These are phyloP conservation scores for Penicillium vulpinum DNA, from an alignment of 2,329 filamentous ascomycete genomes.

Conservation along the genomic window DNA sequence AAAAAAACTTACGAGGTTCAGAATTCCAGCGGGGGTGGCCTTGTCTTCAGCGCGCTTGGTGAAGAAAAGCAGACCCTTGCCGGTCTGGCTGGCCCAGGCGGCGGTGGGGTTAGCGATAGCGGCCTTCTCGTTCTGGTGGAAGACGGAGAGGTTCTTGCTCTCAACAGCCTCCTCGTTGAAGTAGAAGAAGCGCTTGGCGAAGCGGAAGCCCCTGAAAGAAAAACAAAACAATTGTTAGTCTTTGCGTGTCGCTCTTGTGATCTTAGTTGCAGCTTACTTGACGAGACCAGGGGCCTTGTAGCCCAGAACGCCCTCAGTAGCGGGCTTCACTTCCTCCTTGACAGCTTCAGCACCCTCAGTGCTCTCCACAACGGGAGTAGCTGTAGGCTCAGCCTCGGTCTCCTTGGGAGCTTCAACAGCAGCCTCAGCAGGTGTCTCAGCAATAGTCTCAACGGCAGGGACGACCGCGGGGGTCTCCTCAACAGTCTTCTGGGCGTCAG, in stretches of 20 bases:
- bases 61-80: conserved; percentile 92
- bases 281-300: conserved; percentile 88
- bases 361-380: conserved; percentile 12
- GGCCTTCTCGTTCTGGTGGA: conserved; percentile 86
- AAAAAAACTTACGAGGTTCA: conserved; percentile 71
- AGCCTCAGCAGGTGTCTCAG: conserved; percentile 13
- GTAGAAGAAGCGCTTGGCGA: conserved; percentile 92
- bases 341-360: conserved; percentile 18
- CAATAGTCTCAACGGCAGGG: conserved; percentile 17
- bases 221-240: conserved; percentile 16
- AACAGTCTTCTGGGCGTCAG: conserved; percentile 28
- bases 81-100: conserved; percentile 89
- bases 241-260: not conserved
- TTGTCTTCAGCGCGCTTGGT: conserved; percentile 83
- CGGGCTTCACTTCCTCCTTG: conserved; percentile 59
- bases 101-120: conserved; percentile 74
- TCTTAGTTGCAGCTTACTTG: conserved; percentile 65
- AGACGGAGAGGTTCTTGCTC: conserved; percentile 70
- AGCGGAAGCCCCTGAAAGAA: conserved; percentile 72
- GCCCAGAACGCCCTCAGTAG: conserved; percentile 80
- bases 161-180: conserved; percentile 73
- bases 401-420: conserved; percentile 14
- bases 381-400: conserved; percentile 11
- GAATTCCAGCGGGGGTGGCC: conserved; percentile 73
- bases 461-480: conserved; percentile 28